Evolutionary conservation across 2,329 filamentous ascomycete genomes (phyloP).

Genomic region (Ophiostoma novo-ulmi): DNA sequence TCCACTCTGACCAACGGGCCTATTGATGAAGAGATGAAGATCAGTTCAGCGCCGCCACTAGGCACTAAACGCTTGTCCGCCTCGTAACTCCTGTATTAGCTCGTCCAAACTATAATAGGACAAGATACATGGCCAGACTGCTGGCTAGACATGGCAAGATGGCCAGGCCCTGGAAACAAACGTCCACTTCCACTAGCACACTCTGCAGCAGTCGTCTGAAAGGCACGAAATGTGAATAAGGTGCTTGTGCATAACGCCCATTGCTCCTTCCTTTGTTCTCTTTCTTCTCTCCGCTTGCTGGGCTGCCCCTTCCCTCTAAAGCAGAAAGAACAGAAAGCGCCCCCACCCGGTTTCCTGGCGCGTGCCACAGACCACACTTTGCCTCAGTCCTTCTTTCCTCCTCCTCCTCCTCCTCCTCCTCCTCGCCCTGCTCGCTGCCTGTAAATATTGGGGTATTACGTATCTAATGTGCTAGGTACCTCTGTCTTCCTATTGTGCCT

Average conservation of each 20-base stretch:
- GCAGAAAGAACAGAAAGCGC: slow-evolving; percentile 11
- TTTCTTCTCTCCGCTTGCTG: slow-evolving; percentile 9
- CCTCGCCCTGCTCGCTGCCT: neutral
- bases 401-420: slow-evolving; percentile 16
- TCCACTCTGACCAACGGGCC: slow-evolving; percentile 22
- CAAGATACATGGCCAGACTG: neutral
- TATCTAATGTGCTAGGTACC: neutral
- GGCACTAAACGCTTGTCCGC: neutral
- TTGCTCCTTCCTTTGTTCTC: slow-evolving; percentile 23
- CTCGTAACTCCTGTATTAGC: neutral
- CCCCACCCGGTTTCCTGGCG: slow-evolving; percentile 25
- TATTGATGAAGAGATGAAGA: slow-evolving; percentile 15
- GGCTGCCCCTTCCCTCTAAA: slow-evolving; percentile 23
- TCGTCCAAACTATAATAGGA: neutral
- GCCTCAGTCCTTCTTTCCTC: slow-evolving; percentile 25
- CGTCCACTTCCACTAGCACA: slow-evolving; percentile 26
- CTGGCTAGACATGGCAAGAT: neutral
- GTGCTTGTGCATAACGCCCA: slow-evolving; percentile 20
- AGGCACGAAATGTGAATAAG: neutral
- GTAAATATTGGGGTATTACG: neutral
- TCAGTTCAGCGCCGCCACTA: neutral
- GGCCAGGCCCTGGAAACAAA: slow-evolving; percentile 17
- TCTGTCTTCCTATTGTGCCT: neutral
- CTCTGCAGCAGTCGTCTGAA: slow-evolving; percentile 24
- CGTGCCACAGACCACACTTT: slow-evolving; percentile 26